phyloP scores from a whole-genome alignment of 352 stramenopile genomes.

The Globisporangium cystogenes region DNA sequence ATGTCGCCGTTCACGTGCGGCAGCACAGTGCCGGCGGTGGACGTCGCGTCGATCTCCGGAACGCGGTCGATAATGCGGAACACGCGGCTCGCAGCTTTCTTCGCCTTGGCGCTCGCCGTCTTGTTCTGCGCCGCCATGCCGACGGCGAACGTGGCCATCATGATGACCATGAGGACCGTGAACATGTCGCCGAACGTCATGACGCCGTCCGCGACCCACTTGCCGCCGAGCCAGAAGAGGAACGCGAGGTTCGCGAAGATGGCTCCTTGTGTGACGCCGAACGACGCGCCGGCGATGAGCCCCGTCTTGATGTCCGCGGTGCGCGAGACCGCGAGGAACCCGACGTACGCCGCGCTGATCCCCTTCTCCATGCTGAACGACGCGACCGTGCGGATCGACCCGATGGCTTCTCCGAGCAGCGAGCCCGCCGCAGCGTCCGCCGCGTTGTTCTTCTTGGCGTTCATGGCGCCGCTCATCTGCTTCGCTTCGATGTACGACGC shows the following conservation, averaged over 20 bases:
- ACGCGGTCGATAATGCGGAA: constrained; percentile 47
- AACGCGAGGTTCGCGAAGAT: constrained; percentile 54
- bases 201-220: constrained; percentile 28
- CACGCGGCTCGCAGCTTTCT: constrained; percentile 20
- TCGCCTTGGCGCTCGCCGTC: constrained; percentile 23
- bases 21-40: not conserved
- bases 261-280: constrained; percentile 43
- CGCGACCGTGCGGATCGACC: constrained; percentile 40
- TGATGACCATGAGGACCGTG: constrained; percentile 26
- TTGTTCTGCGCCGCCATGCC: constrained; percentile 22
- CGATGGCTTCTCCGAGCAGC: constrained; percentile 38
- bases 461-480: constrained; percentile 22
- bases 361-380: constrained; percentile 29
- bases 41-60: constrained; percentile 12
- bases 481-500: constrained; percentile 36
- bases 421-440: constrained; percentile 25
- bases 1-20: constrained; percentile 38
- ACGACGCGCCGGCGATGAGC: constrained; percentile 29
- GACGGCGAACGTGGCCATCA: constrained; percentile 22
- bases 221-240: constrained; percentile 49
- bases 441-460: constrained; percentile 36
- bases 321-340: constrained; percentile 16
- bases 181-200: constrained; percentile 34
- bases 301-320: constrained; percentile 23
- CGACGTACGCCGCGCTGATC: constrained; percentile 13